Base-by-base conservation (phyloP, 345 rosid genomes). In the Nephelium lappaceum region DNA sequence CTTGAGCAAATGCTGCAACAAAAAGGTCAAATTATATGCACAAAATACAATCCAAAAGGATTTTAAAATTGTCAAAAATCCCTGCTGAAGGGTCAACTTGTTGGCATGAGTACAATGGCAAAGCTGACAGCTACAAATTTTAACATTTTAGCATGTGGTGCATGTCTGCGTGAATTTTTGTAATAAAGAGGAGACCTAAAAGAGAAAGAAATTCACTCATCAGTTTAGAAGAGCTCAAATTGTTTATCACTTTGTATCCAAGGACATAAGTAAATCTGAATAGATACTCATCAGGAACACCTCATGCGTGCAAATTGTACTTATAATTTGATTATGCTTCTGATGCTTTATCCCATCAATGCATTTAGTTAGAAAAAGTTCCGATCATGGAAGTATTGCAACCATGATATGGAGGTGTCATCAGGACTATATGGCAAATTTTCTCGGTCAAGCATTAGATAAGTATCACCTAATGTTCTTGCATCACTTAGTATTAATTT, bases 1-100 rank as follows among this genome's bases (percentile, higher is more conserved):
- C 58, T 47, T 11, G 27, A 66, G 38, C 23, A 75, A 60, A 71
- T 45, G 72, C 71, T 60, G 75, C 55, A 72, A 42, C 24, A 55
- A 65, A 27, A 82, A 79, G 0, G 24, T 42, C 63, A 11, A 64
- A 64, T 65, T 36, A 49, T 49, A 24, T 1, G 62, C 31, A 12
- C 1, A 14, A 73, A 39, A 42, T 49, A 51, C 14, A 14, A 47
- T 45, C 64, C 27, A 21, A 45, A 45, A 69, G 16, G 1, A 24
- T 24, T 23, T 18, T 11, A 25, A 45, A 71, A 71, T 47, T 2
- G 11, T 24, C 21, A 71, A 49, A 42, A 16, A 21, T 18, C 51
- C 53, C 49, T 19, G 4, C 16, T 25, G 42, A 5, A 41, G 39
- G 8, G 3, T 63, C 58, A 16, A 65, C 42, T 1, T 27, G 31